A percentile compares a stretch with the other conserved stretches of the same genome.
Conservation (phyloP, 257 asterid genomes). For the Fraxinus americana region DNA sequence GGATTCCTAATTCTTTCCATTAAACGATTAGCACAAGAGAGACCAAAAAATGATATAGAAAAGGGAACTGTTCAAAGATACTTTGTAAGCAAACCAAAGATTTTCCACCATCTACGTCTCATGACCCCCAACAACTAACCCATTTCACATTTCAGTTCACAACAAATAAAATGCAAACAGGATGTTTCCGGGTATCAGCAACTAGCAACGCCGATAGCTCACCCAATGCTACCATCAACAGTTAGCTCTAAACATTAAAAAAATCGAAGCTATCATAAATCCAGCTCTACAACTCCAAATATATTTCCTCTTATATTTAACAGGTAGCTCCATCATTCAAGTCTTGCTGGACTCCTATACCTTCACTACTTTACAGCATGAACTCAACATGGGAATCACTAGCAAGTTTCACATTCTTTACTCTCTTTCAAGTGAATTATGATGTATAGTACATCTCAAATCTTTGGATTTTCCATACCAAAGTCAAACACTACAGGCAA, state of each 20-base stretch:
- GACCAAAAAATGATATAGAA: not conserved
- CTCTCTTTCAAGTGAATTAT: not conserved
- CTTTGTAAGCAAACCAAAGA: not conserved
- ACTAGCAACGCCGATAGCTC: not conserved
- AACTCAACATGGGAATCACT: not conserved
- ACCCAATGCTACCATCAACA: not conserved
- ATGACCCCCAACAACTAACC: not conserved
- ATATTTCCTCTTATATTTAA: not conserved
- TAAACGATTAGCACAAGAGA: not conserved
- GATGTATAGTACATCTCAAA: not conserved
- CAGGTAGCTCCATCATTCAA: not conserved
- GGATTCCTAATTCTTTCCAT: not conserved
- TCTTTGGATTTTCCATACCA: not conserved
- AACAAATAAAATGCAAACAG: not conserved
- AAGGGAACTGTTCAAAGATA: not conserved
- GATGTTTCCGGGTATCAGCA: not conserved
- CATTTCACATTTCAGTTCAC: not conserved
- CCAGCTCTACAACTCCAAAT: not conserved
- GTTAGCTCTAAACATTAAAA: not conserved
- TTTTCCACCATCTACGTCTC: not conserved
- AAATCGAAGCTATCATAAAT: not conserved
- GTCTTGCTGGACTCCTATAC: not conserved
- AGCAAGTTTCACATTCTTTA: not conserved
- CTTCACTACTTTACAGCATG: not conserved
- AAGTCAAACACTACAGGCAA: not conserved